These are phyloP conservation scores for Pharus latifolius DNA, from an alignment of 176 grass and related monocot genomes.

Conservation along the genomic window DNA sequence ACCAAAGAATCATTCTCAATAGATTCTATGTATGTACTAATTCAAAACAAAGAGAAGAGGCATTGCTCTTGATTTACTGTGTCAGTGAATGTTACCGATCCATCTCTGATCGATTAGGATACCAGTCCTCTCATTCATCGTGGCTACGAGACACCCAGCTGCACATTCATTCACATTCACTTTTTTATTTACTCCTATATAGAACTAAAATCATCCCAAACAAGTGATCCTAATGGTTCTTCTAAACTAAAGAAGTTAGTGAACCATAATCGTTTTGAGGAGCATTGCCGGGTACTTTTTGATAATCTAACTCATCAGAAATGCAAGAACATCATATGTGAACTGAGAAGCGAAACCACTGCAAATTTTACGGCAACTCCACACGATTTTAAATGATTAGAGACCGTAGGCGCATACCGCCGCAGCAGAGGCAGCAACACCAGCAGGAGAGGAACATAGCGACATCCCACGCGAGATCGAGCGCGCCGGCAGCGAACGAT, in stretches of 20 bases:
- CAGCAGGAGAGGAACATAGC: conserved; percentile 66
- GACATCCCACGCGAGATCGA: conserved; percentile 40
- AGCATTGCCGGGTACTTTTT: background rate
- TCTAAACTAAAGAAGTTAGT: background rate
- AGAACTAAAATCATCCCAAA: background rate
- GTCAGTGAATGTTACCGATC: background rate
- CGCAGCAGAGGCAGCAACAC: conserved; percentile 79
- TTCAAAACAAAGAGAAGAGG: background rate
- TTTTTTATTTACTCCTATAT: no score
- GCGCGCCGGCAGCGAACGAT: background rate
- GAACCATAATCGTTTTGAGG: background rate
- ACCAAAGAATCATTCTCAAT: background rate
- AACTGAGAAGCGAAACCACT: no score
- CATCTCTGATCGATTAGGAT: background rate
- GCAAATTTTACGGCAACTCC: no score
- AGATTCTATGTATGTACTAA: background rate
- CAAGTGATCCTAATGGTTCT: background rate
- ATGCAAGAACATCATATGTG: no score
- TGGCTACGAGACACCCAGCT: background rate
- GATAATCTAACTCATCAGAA: no score
- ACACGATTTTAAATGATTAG: no score
- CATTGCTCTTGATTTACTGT: no score
- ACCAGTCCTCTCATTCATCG: background rate
- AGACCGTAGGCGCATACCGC: conserved; percentile 46
- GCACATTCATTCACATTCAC: no score